A percentile compares a stretch with the other conserved stretches of the same genome.
Evolutionary conservation across 495 filamentous ascomycete genomes (phyloP).

Genomic region (Lophiostoma macrostomum): DNA sequence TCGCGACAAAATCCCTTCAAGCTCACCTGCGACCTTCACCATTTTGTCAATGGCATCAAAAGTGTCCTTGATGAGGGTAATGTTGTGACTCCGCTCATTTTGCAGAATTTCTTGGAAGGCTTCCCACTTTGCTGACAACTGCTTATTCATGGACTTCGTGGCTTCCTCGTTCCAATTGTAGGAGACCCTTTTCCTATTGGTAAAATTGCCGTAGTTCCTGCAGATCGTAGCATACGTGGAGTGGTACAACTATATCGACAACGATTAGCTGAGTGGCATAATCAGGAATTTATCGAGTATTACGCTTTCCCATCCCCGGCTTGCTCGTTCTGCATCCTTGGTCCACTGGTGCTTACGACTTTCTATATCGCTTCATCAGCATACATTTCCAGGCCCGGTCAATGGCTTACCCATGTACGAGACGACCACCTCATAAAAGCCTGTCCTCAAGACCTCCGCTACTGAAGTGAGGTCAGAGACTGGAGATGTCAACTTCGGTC

Average conservation of each 20-base stretch:
- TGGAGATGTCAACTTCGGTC: constrained; percentile 17
- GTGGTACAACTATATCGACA: constrained; percentile 13
- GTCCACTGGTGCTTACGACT: constrained; percentile 22
- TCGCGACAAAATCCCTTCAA: no score
- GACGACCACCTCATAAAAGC: constrained; percentile 7
- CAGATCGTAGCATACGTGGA: constrained; percentile 41
- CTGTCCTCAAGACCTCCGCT: not conserved
- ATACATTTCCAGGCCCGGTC: not conserved
- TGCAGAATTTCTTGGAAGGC: not conserved
- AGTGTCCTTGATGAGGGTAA: not conserved
- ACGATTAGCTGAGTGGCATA: not conserved
- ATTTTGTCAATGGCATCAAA: not conserved
- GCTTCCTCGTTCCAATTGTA: constrained; percentile 45
- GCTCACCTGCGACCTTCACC: not conserved
- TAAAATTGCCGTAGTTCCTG: constrained; percentile 37
- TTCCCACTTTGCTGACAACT: constrained; percentile 36
- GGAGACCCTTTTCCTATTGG: constrained; percentile 17
- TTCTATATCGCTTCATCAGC: constrained; percentile 5
- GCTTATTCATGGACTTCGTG: constrained; percentile 37
- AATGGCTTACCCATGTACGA: constrained; percentile 22
- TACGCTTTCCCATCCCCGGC: constrained; percentile 33
- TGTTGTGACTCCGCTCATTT: not conserved
- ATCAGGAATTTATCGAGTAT: constrained; percentile 7
- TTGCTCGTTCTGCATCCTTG: constrained; percentile 17
- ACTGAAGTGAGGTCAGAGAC: constrained; percentile 6